Base-by-base conservation (phyloP, 805 yeast genomes). In the Hanseniaspora vineae region DNA sequence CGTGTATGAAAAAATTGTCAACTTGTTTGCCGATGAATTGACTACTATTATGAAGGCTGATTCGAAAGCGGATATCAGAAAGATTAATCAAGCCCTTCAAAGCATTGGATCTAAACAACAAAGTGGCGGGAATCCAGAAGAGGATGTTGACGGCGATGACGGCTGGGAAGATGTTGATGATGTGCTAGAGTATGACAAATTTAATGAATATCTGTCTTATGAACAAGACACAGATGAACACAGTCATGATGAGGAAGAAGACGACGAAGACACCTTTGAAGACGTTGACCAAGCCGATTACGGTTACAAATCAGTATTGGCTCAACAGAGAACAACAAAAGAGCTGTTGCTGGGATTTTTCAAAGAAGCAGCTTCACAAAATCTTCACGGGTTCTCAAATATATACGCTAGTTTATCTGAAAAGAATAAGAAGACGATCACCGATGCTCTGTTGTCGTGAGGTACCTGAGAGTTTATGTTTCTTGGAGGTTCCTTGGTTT, bases 1-100 rank as follows among this genome's bases (percentile, higher is more conserved):
- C 0, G 84, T 86, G 0, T 75, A 81, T 14, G 70, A 72, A 40
- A 88, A 86, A 58, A 86, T 90, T 19, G 59, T 87, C 44, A 83
- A 82, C 56, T 65, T 89, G 19, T 71, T 90, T 44, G 60, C 81
- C 3, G 68, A 75, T 31, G 97, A 90, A 59, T 67, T 88, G 44
- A 72, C 70, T 20, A 77, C 79, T 54, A 94, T 85, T 53, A 66
- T 37, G 4, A 20, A 31, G 14, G 31, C 37, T 6, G 31, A 19
- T 23, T 20, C 31, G 23, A 31, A 47, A 39, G 19, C 44, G 18
- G 11, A 44, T 42, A n/a, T 39, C 37, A 12, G 31, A 13, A 13
- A 43, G 6, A n/a, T 15, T 43, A 23, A 15, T 6, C 29, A 31
- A 45, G 18, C 31, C 40, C 9, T 32, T 29, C 49, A 37, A 14